phyloP scores from a whole-genome alignment of 164 flowering plant species.

The Sedum album region DNA sequence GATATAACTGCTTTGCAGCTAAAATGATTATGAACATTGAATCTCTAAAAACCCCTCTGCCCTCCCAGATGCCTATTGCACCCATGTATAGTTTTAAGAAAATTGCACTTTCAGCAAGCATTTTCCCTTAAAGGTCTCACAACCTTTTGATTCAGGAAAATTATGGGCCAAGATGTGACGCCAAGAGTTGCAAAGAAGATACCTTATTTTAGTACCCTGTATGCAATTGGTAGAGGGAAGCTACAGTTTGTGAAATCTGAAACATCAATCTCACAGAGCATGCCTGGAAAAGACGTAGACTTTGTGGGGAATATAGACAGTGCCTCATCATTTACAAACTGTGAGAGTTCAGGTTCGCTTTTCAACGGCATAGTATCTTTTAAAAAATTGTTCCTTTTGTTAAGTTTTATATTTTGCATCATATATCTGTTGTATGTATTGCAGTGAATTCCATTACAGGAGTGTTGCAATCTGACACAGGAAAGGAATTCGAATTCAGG shows the following conservation, averaged over 20 bases:
- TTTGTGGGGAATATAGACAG: background rate
- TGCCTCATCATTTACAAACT: background rate
- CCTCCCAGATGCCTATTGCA: no score
- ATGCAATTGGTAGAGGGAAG: background rate
- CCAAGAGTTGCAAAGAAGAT: background rate
- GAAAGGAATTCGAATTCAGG: background rate
- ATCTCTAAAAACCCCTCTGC: background rate
- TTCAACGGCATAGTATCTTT: background rate
- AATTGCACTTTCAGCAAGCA: background rate
- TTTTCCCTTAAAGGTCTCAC: background rate
- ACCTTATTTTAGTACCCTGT: background rate
- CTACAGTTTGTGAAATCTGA: background rate
- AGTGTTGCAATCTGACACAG: background rate
- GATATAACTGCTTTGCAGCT: background rate
- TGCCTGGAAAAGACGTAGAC: background rate
- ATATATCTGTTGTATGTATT: no score
- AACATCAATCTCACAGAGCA: background rate
- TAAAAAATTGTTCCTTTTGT: no score
- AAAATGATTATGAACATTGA: background rate
- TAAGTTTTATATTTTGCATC: background rate
- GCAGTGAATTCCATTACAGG: background rate
- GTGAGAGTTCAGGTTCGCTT: background rate
- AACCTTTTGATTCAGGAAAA: background rate
- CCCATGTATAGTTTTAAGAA: no score
- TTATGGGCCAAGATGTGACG: background rate